Evolutionary conservation across 2,329 filamentous ascomycete genomes (phyloP).

Genomic region (Sporothrix brasiliensis): DNA sequence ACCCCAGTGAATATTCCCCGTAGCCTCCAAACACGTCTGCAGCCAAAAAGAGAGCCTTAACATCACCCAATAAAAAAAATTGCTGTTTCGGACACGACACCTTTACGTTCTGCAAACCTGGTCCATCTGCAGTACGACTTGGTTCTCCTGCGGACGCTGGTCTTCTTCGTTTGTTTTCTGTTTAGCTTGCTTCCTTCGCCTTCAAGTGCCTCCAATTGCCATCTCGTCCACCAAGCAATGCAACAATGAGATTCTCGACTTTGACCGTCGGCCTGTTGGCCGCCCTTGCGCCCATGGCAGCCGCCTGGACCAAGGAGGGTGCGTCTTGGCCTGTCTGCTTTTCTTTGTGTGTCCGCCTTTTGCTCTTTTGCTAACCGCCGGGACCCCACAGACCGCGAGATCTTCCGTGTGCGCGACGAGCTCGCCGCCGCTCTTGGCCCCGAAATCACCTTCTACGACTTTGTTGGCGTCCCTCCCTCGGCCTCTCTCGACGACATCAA

Average conservation of each 20-base stretch:
- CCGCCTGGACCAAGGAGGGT: conserved; percentile 89
- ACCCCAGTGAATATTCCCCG: neutral
- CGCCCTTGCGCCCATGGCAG: conserved; percentile 66
- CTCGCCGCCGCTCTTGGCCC: conserved; percentile 73
- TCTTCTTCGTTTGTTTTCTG: neutral
- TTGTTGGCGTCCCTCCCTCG: conserved; percentile 73
- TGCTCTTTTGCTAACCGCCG: conserved; percentile 17
- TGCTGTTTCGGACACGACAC: conserved; percentile 31
- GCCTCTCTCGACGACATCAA: conserved; percentile 86
- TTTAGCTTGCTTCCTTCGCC: neutral
- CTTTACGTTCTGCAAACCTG: conserved; percentile 20
- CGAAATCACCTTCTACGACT: conserved; percentile 90
- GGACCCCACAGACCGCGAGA: conserved; percentile 76
- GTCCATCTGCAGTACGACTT: neutral
- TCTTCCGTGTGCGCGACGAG: conserved; percentile 93
- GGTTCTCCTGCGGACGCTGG: neutral
- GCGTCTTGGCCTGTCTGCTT: conserved; percentile 39
- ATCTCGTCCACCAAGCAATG: conserved; percentile 46
- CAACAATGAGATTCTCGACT: conserved; percentile 71
- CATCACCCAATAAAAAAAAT: conserved; percentile 15
- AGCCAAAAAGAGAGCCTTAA: neutral
- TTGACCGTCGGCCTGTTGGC: conserved; percentile 70
- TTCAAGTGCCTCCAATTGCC: conserved; percentile 29
- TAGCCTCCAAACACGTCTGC: neutral
- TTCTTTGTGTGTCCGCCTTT: neutral